These are phyloP conservation scores for Lactuca saligna DNA, from an alignment of 129 eudicot species.

Conservation along the genomic window DNA sequence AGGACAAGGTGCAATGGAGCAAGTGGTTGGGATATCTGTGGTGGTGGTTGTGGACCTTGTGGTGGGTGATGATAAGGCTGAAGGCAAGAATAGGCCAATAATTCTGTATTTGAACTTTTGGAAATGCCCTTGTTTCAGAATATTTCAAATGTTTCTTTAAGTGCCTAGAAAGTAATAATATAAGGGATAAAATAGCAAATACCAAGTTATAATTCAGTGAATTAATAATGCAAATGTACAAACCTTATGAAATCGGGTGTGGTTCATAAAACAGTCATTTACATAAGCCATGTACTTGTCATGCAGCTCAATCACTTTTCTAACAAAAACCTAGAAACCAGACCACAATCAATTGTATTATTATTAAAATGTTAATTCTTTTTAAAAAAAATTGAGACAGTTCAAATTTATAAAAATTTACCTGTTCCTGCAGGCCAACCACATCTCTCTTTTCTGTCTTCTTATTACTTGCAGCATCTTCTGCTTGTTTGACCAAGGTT, in stretches of 20 bases:
- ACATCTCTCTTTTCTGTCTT: conserved; percentile 62
- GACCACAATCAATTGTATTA: background rate
- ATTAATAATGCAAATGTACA: conserved; percentile 15
- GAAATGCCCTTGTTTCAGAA: too few relatives aligned
- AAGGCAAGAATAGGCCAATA: too few relatives aligned
- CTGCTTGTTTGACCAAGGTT: too few relatives aligned
- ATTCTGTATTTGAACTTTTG: too few relatives aligned
- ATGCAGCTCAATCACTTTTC: conserved; percentile 87
- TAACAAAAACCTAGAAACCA: conserved; percentile 60
- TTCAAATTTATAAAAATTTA: conserved; percentile 15
- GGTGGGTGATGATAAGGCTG: too few relatives aligned
- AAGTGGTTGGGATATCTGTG: too few relatives aligned
- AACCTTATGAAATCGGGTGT: conserved; percentile 70
- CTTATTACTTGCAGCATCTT: too few relatives aligned
- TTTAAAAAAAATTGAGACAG: conserved; percentile 7
- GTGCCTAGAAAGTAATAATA: too few relatives aligned
- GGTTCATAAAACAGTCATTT: conserved; percentile 43
- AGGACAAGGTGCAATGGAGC: rapidly evolving
- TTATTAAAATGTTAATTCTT: background rate
- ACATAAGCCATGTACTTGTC: conserved; percentile 86
- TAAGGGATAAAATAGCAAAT: background rate
- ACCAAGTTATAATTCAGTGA: background rate
- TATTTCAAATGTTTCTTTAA: too few relatives aligned
- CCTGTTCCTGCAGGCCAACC: conserved; percentile 93
- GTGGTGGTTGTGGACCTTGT: too few relatives aligned